phyloP scores from a whole-genome alignment of 2,329 filamentous ascomycete genomes.

The Aspergillus pseudoterreus region DNA sequence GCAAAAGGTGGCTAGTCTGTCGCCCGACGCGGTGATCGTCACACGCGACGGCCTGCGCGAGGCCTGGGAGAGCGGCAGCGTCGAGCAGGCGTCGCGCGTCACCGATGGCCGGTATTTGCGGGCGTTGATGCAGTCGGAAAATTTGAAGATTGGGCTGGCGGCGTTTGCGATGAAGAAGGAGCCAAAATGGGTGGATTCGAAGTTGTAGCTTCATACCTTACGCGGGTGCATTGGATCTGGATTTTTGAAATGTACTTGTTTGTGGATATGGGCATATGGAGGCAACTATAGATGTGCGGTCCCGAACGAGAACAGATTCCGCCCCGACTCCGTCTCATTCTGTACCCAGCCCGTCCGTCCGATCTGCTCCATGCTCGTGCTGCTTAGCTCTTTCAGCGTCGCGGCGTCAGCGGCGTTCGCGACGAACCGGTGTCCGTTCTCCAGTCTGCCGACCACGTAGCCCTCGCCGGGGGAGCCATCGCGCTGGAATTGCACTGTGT shows the following conservation, averaged over 20 bases:
- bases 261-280: background rate
- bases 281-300: background rate
- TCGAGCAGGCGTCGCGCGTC: constrained; percentile 69
- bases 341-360: background rate
- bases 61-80: constrained; percentile 65
- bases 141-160: constrained; percentile 77
- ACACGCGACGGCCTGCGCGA: constrained; percentile 64
- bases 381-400: background rate
- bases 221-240: too few relatives aligned
- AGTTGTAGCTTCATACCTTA: background rate
- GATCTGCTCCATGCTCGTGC: background rate
- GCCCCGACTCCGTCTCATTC: background rate
- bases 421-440: constrained; percentile 49
- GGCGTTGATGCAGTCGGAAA: constrained; percentile 76
- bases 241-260: too few relatives aligned
- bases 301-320: background rate
- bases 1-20: constrained; percentile 57
- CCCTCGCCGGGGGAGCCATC: constrained; percentile 48
- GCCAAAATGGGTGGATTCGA: constrained; percentile 66
- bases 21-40: constrained; percentile 71
- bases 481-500: constrained; percentile 56
- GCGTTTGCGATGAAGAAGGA: constrained; percentile 72
- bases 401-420: constrained; percentile 41
- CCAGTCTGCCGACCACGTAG: constrained; percentile 53
- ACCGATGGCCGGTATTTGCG: constrained; percentile 81